phyloP scores from a whole-genome alignment of 139 green algal genomes.

The Zygnema cylindricum region DNA sequence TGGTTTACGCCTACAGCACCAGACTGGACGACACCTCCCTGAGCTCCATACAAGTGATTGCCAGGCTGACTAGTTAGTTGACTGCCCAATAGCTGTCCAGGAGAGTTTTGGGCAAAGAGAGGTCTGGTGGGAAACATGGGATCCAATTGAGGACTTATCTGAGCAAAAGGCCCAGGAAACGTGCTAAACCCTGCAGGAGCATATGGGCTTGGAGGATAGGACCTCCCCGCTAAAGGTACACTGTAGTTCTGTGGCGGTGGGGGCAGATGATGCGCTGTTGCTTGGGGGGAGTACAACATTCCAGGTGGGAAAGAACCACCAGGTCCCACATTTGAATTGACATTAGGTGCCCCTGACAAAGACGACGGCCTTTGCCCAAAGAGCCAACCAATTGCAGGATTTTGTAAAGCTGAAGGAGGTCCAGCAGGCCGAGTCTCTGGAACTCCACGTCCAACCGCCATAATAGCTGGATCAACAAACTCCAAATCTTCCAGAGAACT shows the following conservation, averaged over 20 bases:
- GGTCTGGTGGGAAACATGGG: not conserved
- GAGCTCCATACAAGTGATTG: not conserved
- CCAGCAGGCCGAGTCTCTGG: not conserved
- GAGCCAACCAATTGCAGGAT: not conserved
- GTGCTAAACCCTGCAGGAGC: not conserved
- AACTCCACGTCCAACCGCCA: not conserved
- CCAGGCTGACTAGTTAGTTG: not conserved
- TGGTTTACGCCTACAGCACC: not conserved
- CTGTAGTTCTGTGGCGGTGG: not conserved
- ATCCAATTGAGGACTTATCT: not conserved
- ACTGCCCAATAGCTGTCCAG: not conserved
- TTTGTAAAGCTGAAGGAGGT: not conserved
- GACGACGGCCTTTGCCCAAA: not conserved
- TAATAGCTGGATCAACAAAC: conserved; percentile 21
- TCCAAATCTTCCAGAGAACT: not conserved
- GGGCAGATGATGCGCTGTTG: not conserved
- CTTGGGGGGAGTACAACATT: not conserved
- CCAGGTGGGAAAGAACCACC: not conserved
- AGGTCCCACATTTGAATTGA: not conserved
- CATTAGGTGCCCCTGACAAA: not conserved
- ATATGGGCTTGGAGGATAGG: not conserved
- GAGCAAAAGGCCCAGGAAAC: not conserved
- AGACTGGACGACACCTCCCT: not conserved
- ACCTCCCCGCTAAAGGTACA: not conserved
- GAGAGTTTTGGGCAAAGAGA: not conserved